These are phyloP conservation scores for Boletus sp. DNA, from an alignment of 768 basidiomycete species.

Conservation along the genomic window DNA sequence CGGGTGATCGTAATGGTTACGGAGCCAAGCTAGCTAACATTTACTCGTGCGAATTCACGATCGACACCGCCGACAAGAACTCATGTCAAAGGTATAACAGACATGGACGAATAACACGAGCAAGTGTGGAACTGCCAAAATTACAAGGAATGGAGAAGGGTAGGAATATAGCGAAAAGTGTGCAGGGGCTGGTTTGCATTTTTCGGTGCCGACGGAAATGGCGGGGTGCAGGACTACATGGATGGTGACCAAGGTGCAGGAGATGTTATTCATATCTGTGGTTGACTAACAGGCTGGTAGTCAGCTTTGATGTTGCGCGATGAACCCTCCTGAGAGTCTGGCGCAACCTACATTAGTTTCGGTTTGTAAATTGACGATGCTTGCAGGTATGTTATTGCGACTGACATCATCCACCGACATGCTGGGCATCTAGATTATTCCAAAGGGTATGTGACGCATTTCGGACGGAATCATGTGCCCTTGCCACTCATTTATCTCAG, in stretches of 20 bases:
- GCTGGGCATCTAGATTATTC: conserved; percentile 92
- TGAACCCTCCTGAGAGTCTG: conserved; percentile 78
- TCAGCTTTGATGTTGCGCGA: conserved; percentile 80
- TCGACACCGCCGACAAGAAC: conserved; percentile 93
- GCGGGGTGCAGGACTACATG: no score
- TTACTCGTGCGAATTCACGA: conserved; percentile 92
- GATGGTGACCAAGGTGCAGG: no score
- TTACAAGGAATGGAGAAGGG: conserved; percentile 81
- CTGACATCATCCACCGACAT: conserved; percentile 97
- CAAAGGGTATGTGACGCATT: conserved; percentile 65
- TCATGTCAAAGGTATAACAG: conserved; percentile 90
- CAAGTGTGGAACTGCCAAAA: conserved; percentile 83
- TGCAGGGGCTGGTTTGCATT: no score
- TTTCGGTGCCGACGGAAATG: no score
- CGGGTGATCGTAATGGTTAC: conserved; percentile 97
- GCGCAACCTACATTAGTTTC: background rate
- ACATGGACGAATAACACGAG: conserved; percentile 94
- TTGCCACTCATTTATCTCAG: conserved; percentile 32
- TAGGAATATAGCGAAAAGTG: conserved; percentile 97
- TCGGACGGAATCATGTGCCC: background rate
- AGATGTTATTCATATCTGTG: background rate
- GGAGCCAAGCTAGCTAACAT: conserved; percentile 98
- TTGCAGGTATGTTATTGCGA: conserved; percentile 85
- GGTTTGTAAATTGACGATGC: background rate
- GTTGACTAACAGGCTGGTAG: conserved; percentile 32